Percentiles rank a stretch among this genome's conserved stretches.
phyloP scores from a whole-genome alignment of 2,329 filamentous ascomycete genomes.

The Coleophoma crateriformis region DNA sequence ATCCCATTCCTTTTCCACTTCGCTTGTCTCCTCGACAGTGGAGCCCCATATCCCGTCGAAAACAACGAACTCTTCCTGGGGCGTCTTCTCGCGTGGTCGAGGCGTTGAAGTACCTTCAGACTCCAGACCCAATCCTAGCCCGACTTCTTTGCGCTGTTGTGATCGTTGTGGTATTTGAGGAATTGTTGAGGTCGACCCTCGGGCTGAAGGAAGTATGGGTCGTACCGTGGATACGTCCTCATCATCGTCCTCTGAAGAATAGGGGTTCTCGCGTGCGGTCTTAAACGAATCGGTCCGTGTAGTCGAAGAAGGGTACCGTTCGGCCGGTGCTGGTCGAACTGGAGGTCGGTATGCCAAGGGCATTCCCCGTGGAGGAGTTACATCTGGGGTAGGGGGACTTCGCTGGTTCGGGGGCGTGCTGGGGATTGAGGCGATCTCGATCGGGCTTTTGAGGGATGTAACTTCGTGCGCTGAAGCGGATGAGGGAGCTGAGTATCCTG shows the following conservation, averaged over 20 bases:
- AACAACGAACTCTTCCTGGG: constrained; percentile 43
- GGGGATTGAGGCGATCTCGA: constrained; percentile 28
- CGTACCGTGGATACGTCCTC: constrained; percentile 39
- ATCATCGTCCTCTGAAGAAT: constrained; percentile 50
- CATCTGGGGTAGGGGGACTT: constrained; percentile 69
- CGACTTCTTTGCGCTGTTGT: constrained; percentile 20
- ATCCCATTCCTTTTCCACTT: constrained; percentile 51
- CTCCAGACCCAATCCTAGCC: constrained; percentile 30
- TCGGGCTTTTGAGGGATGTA: constrained; percentile 8
- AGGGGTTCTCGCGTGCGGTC: constrained; percentile 62
- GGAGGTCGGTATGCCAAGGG: constrained; percentile 40
- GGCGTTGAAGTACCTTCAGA: constrained; percentile 28
- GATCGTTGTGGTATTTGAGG: constrained; percentile 9
- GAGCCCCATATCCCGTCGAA: constrained; percentile 57
- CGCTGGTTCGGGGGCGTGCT: constrained; percentile 59
- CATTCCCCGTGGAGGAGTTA: constrained; percentile 60
- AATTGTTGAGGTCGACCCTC: constrained; percentile 13
- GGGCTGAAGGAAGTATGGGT: constrained; percentile 18
- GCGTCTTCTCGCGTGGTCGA: constrained; percentile 24
- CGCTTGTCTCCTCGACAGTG: constrained; percentile 26
- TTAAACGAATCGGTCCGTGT: constrained; percentile 58
- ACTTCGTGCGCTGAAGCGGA: constrained; percentile 14
- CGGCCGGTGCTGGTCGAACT: constrained; percentile 25
- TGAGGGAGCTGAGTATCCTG: constrained; percentile 22
- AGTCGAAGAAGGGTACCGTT: constrained; percentile 33